Evolutionary conservation across 805 yeast species (phyloP).

Genomic region (Pichia sporocuriosa): DNA sequence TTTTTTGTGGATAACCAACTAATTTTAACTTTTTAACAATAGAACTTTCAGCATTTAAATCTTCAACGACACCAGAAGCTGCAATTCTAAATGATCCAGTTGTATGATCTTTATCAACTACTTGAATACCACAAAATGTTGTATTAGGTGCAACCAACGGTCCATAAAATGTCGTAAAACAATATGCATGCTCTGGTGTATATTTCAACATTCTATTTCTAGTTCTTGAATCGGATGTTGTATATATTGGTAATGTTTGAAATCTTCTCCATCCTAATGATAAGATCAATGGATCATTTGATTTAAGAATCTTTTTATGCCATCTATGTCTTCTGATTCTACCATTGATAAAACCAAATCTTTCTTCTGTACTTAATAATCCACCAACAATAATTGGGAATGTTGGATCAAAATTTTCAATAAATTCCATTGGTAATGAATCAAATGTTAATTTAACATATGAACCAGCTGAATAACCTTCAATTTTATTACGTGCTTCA

Average conservation of each 20-base stretch:
- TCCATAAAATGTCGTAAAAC: constrained; percentile 93
- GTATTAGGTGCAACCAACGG: constrained; percentile 97
- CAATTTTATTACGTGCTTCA: constrained; percentile 72
- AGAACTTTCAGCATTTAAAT: constrained; percentile 81
- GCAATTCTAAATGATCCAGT: constrained; percentile 90
- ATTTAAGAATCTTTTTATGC: constrained; percentile 93
- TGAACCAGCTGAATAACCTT: constrained; percentile 90
- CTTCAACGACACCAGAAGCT: constrained; percentile 95
- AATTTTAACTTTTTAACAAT: constrained; percentile 93
- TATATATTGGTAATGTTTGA: constrained; percentile 91
- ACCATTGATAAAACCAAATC: constrained; percentile 89
- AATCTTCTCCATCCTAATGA: constrained; percentile 98
- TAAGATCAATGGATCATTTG: constrained; percentile 90
- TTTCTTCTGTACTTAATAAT: constrained; percentile 77
- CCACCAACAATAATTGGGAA: constrained; percentile 91
- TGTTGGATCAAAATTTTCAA: constrained; percentile 77
- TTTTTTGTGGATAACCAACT: constrained; percentile 90
- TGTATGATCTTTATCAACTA: constrained; percentile 75
- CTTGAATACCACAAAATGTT: constrained; percentile 91
- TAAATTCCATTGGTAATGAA: constrained; percentile 79
- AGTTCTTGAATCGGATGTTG: constrained; percentile 95
- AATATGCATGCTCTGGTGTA: constrained; percentile 96
- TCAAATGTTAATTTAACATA: constrained; percentile 87
- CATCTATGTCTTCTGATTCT: constrained; percentile 97
- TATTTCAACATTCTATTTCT: constrained; percentile 96